Base-by-base conservation (phyloP, 306 rosid species). In the Ormosia semicastrata region DNA sequence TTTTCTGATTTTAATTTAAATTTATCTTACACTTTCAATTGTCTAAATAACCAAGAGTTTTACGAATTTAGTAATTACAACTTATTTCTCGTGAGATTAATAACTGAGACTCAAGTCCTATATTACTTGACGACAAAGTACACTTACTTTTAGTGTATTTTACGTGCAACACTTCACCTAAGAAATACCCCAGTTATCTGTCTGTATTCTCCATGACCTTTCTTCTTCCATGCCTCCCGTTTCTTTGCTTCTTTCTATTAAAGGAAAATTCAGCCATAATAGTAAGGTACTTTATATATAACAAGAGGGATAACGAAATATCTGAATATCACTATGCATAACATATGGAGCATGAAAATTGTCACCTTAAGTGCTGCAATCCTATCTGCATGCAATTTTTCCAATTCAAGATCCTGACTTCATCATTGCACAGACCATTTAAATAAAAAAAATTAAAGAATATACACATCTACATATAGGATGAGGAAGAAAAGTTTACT, bases 81-180 rank as follows among this genome's bases (percentile, higher is more conserved):
- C n/a, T n/a, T n/a, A n/a, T n/a, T n/a, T n/a, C n/a, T n/a, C n/a
- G n/a, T n/a, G n/a, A n/a, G n/a, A n/a, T n/a, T n/a, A n/a, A n/a
- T n/a, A n/a, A n/a, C n/a, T n/a, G n/a, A n/a, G n/a, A n/a, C n/a
- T n/a, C n/a, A n/a, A n/a, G n/a, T n/a, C n/a, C n/a, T n/a, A n/a
- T n/a, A n/a, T n/a, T n/a, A n/a, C n/a, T n/a, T n/a, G n/a, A n/a
- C n/a, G n/a, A n/a, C n/a, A n/a, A n/a, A n/a, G n/a, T n/a, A n/a
- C n/a, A n/a, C n/a, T n/a, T n/a, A n/a, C n/a, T n/a, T n/a, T n/a
- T n/a, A n/a, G n/a, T n/a, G n/a, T n/a, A n/a, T n/a, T n/a, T n/a
- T n/a, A n/a, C n/a, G n/a, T n/a, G n/a, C n/a, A n/a, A n/a, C n/a
- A 95, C 99, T 91, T 91, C 99, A 12, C 92, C 95, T 73, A 95